phyloP scores from a whole-genome alignment of 2,329 filamentous ascomycete genomes.

The Fusarium anthophilum region DNA sequence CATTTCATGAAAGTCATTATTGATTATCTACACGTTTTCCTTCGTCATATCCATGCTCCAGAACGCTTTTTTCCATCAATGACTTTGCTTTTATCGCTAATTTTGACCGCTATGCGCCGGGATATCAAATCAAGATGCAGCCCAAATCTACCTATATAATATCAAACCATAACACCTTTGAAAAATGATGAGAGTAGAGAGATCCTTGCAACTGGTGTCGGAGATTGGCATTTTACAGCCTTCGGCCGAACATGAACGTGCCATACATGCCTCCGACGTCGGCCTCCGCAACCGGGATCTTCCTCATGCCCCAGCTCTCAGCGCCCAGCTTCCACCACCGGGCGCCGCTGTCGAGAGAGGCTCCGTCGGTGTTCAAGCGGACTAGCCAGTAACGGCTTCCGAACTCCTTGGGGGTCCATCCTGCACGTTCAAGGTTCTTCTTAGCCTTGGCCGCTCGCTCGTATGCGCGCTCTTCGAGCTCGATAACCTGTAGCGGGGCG shows the following conservation, averaged over 20 bases:
- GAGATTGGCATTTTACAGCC: constrained; percentile 55
- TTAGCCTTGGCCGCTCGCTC: constrained; percentile 70
- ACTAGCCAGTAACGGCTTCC: constrained; percentile 75
- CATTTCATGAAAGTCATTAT: constrained; percentile 34
- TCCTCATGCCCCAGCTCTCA: constrained; percentile 85
- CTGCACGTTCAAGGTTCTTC: constrained; percentile 67
- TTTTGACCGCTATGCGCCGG: constrained; percentile 38
- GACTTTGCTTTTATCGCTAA: constrained; percentile 44
- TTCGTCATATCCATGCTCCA: constrained; percentile 36
- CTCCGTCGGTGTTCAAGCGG: constrained; percentile 54
- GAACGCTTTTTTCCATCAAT: constrained; percentile 39
- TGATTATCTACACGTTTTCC: constrained; percentile 35
- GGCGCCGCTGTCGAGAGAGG: constrained; percentile 56
- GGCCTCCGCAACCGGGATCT: constrained; percentile 89
- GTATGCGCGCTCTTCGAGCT: constrained; percentile 75
- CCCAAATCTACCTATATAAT: constrained; percentile 16
- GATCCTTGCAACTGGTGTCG: constrained; percentile 47
- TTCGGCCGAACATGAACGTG: constrained; percentile 70
- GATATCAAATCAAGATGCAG: constrained; percentile 42
- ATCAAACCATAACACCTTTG: constrained; percentile 8
- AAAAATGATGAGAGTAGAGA: constrained; percentile 40
- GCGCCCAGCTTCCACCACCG: constrained; percentile 87
- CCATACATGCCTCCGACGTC: constrained; percentile 97
- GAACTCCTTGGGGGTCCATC: constrained; percentile 78
- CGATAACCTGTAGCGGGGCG: constrained; percentile 78